Percentiles rank a stretch among this genome's conserved stretches.
Evolutionary conservation across 129 eudicot genomes (phyloP).

Genomic region (Erigeron canadensis): DNA sequence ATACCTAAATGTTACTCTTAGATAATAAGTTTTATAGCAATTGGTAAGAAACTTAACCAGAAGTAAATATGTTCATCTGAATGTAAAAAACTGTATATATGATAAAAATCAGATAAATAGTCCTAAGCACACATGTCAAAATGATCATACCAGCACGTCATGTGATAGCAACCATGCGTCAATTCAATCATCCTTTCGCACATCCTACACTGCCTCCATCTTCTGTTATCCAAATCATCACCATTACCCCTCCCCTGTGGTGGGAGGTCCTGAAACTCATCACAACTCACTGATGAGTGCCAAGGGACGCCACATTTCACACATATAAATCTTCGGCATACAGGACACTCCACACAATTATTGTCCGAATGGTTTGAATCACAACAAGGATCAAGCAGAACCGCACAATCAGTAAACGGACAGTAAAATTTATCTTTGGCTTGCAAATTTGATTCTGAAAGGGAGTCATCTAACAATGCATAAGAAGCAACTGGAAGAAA

Average conservation of each 20-base stretch:
- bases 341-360: conserved; percentile 74
- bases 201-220: conserved; percentile 72
- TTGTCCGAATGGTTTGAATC: conserved; percentile 44
- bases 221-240: conserved; percentile 42
- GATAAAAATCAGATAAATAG: neutral
- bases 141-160: conserved; percentile 81
- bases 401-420: conserved; percentile 73
- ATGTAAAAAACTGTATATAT: neutral
- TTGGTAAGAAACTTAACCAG: too few relatives aligned
- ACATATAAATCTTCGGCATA: conserved; percentile 64
- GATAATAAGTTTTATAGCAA: too few relatives aligned
- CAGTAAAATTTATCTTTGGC: conserved; percentile 51
- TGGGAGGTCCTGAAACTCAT: conserved; percentile 62
- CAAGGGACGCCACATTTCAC: conserved; percentile 80
- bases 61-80: neutral
- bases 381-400: conserved; percentile 57
- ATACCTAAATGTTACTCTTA: too few relatives aligned
- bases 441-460: conserved; percentile 44
- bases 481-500: conserved; percentile 79
- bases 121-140: neutral
- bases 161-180: conserved; percentile 66
- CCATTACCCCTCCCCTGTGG: conserved; percentile 49
- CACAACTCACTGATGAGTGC: conserved; percentile 82
- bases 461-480: conserved; percentile 48
- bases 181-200: conserved; percentile 73